Evolutionary conservation across 2,329 filamentous ascomycete species (phyloP).

Genomic region (Exophiala xenobiotica): DNA sequence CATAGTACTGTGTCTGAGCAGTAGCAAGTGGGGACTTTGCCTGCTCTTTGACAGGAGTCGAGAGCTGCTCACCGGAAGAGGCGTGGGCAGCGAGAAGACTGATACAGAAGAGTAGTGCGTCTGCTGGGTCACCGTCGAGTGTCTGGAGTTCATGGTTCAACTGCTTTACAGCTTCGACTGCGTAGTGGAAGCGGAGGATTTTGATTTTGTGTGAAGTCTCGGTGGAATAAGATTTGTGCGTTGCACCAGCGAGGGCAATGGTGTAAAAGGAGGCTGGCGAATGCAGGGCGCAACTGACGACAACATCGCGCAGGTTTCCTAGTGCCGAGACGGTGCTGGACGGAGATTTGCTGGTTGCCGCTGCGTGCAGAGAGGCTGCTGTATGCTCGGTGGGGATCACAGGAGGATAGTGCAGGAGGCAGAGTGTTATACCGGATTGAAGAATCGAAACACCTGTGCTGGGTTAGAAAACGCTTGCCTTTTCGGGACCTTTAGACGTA

Average conservation of each 20-base stretch:
- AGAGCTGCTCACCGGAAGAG: background rate
- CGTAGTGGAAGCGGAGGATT: background rate
- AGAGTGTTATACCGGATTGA: conserved; percentile 5
- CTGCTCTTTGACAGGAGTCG: background rate
- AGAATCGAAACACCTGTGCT: background rate
- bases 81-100: conserved; percentile 2
- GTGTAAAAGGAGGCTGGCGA: conserved; percentile 2
- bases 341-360: background rate
- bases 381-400: background rate
- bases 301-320: background rate
- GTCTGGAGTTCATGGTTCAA: conserved; percentile 1
- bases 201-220: conserved; percentile 1
- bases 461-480: background rate
- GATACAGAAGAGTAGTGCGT: conserved; percentile 3
- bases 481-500: background rate
- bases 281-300: background rate
- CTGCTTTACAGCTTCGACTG: background rate
- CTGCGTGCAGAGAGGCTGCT: background rate
- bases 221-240: background rate
- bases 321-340: background rate
- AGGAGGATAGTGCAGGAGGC: background rate
- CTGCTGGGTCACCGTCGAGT: background rate
- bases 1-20: conserved; percentile 1
- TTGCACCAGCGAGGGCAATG: conserved; percentile 2
- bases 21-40: background rate